phyloP scores from a whole-genome alignment of 73 alveolate species.

The Strombidium stylifer region DNA sequence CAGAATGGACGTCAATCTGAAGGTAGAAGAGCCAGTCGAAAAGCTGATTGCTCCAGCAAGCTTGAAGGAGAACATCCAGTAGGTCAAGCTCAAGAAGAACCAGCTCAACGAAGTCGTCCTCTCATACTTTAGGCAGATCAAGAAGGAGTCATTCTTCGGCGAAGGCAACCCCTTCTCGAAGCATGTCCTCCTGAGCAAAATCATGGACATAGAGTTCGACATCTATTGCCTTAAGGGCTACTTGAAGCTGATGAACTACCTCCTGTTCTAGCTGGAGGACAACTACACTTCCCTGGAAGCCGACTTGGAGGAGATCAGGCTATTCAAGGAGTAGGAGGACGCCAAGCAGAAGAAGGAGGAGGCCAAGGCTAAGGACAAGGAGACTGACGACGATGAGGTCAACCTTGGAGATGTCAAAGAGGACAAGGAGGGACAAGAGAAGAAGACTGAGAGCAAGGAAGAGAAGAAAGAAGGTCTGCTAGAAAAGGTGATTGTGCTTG shows the following conservation, averaged over 20 bases:
- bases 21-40: neutral
- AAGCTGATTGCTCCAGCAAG: conserved; percentile 33
- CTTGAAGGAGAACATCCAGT: conserved; percentile 7
- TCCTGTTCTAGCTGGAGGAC: conserved; percentile 19
- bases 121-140: conserved; percentile 11
- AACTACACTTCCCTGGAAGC: conserved; percentile 6
- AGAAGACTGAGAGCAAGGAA: no score
- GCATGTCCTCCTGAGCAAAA: conserved; percentile 13
- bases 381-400: no score
- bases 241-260: conserved; percentile 3
- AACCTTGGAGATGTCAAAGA: no score
- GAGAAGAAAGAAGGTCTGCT: no score
- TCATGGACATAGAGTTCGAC: conserved; percentile 20
- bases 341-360: no score
- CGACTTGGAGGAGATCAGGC: conserved; percentile 3
- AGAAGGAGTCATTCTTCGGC: neutral
- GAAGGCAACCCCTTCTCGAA: neutral
- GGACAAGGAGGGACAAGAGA: no score
- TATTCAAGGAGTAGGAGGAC: neutral
- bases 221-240: conserved; percentile 10
- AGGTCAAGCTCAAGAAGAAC: conserved; percentile 17
- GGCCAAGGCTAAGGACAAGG: no score
- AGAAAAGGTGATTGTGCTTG: no score
- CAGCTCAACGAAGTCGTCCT: conserved; percentile 6
- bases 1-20: neutral